Base-by-base conservation (phyloP, 2,329 filamentous ascomycete genomes). In the Colletotrichum magnum region DNA sequence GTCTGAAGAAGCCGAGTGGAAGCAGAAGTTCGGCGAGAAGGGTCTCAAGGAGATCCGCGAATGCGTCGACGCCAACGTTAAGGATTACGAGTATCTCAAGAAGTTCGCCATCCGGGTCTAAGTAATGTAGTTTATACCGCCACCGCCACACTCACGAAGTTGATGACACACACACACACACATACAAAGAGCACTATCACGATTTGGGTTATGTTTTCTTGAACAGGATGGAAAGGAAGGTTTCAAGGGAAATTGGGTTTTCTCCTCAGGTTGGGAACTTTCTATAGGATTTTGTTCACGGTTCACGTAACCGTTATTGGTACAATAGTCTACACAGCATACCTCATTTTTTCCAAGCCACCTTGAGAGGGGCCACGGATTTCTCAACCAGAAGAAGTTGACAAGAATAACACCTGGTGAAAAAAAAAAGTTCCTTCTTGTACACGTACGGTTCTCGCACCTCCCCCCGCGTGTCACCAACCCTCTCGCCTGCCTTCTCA, bases 21-120 rank as follows among this genome's bases (percentile, higher is more conserved):
- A 81, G 36, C 83, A 90, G 72, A 94, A 94, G 80, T 96, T 88
- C 75, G 93, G 93, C 41, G 86, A 90, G 54, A 87, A 94, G 75
- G 92, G 85, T 13, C 90, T 91, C 65, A 90, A 89, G 77, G 78
- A 91, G 54, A 95, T 96, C 76, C 85, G 90, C 69, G 84, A 90
- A 74, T 91, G 88, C 13, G 93, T 95, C 45, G 87, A 93, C 70
- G 90, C 87, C 62, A 95, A 94, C 75, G 82, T 93, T 56, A 84
- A 86, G 58, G 87, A 94, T 77, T 96, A 96, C 79, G 92, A 95
- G 80, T 94, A 95, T 77, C 82, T 96, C 79, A 95, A 93, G 87
- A 87, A 89, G 75, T 96, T 94, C 81, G 90, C 90, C 70, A 85
- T 94, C 76, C 88, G 88, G 79, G 83, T 89, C 71, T 89, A 79